Base-by-base conservation (phyloP, 179 eudicot genomes). In the Sideroxylon spinosum region DNA sequence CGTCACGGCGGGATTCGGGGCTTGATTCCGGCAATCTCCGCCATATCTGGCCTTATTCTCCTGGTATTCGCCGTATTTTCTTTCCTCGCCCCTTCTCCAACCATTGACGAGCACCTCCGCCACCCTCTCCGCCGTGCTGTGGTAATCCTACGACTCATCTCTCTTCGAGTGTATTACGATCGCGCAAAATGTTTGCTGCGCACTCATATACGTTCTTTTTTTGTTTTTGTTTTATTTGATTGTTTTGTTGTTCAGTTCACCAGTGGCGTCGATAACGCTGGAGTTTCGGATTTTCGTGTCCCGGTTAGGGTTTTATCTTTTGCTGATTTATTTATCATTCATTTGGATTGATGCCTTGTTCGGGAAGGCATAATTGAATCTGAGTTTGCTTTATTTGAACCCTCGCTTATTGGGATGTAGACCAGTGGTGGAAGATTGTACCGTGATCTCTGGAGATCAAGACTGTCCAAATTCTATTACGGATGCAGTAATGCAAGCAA, bases 401-500 rank as follows among this genome's bases (percentile, higher is more conserved):
- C 65, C 10, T 68, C 81, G 72, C 64, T 75, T 63, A 22, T 71
- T 84, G 89, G 61, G 76, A 56, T 89, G 73, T 85, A 91, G 97
- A 70, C 46, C 25, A 77, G 79, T 81, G 96, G 92, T 65, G 90
- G 91, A 32, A 88, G 76, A 82, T 81, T 79, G 63, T 82, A 78
- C 78, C 85, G 86, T 52, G 90, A 91, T 86, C 82, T 94, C 25
- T 94, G 98, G 98, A 89, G 80, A 71, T 86, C 94, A 1, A 86
- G 79, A 62, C 86, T 81, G 73, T 87, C 98, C 1, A 86, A 85
- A 64, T 90, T 88, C 74, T 94, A 86, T 84, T 79, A 83, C 46
- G 96, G 97, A 37, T 94, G 98, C 82, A 88, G 94, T 80, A 85
- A 88, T 76, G 83, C 94, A 32, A 91, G 90, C 89, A 76, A 68